Percentiles rank a stretch among this genome's conserved stretches.
phyloP scores from a whole-genome alignment of 2,329 filamentous ascomycete species.

The Dryadomyces quercus-mongolicae region DNA sequence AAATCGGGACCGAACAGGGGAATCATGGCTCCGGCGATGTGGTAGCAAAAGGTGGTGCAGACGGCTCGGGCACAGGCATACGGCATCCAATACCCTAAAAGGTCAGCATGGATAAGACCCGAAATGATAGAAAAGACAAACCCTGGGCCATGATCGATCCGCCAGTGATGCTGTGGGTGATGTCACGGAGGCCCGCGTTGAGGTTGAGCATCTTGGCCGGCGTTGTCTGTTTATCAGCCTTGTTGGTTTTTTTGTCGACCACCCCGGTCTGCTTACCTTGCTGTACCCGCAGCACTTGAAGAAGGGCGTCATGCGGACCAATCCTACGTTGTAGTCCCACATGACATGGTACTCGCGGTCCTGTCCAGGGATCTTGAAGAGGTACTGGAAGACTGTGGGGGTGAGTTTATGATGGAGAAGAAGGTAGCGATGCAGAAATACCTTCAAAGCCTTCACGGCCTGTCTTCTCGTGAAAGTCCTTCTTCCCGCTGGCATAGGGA shows the following conservation, averaged over 20 bases:
- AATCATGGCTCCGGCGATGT: conserved; percentile 73
- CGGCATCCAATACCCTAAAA: conserved; percentile 92
- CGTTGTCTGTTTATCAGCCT: conserved; percentile 51
- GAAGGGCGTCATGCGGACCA: conserved; percentile 87
- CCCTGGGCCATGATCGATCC: conserved; percentile 85
- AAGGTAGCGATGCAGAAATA: conserved; percentile 24
- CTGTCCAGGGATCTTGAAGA: conserved; percentile 58
- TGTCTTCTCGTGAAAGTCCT: conserved; percentile 75
- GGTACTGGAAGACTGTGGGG: conserved; percentile 65
- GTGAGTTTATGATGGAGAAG: neutral
- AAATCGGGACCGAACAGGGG: conserved; percentile 84
- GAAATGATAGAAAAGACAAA: conserved; percentile 21
- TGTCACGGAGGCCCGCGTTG: conserved; percentile 76
- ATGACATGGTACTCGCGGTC: conserved; percentile 60
- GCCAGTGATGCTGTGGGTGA: conserved; percentile 89
- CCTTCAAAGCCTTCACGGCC: conserved; percentile 82
- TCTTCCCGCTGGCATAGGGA: conserved; percentile 91
- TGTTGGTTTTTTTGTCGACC: neutral
- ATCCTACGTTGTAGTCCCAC: conserved; percentile 95
- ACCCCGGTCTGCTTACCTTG: conserved; percentile 74
- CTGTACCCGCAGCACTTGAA: conserved; percentile 83
- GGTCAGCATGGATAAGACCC: neutral
- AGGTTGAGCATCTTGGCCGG: conserved; percentile 70
- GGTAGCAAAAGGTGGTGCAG: conserved; percentile 79
- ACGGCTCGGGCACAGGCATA: conserved; percentile 76